Percentiles rank a stretch among this genome's conserved stretches.
These are phyloP conservation scores for Fusarium torreyae DNA, from an alignment of 2,329 filamentous ascomycete genomes.

Conservation along the genomic window DNA sequence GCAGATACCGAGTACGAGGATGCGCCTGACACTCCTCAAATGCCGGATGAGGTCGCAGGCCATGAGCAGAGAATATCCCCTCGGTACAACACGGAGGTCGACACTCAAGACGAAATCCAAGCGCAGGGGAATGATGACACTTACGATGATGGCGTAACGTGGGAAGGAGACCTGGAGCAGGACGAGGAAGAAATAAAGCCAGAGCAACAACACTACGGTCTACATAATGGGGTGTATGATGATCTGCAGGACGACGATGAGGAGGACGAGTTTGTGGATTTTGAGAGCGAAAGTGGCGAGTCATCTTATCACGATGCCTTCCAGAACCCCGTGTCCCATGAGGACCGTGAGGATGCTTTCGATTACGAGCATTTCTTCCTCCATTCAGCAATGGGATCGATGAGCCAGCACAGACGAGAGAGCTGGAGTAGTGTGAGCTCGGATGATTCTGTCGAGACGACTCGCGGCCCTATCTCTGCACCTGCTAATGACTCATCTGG, in stretches of 20 bases:
- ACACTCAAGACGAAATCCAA: conserved; percentile 31
- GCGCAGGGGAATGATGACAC: conserved; percentile 47
- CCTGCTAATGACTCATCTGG: conserved; percentile 7
- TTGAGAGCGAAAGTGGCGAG: conserved; percentile 74
- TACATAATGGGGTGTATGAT: conserved; percentile 44
- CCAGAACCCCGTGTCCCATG: conserved; percentile 79
- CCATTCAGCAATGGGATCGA: conserved; percentile 89
- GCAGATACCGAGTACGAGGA: conserved; percentile 26
- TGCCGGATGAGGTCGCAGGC: not conserved
- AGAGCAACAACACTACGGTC: conserved; percentile 46
- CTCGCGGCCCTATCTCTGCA: conserved; percentile 60
- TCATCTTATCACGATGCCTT: conserved; percentile 74
- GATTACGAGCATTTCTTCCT: conserved; percentile 98
- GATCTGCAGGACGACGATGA: conserved; percentile 49
- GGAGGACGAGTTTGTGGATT: conserved; percentile 56
- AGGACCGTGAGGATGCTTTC: conserved; percentile 94
- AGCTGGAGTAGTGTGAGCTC: conserved; percentile 71
- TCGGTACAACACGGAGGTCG: conserved; percentile 21
- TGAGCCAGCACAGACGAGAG: conserved; percentile 63
- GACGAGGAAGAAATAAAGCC: conserved; percentile 28
- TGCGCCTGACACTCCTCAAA: conserved; percentile 6
- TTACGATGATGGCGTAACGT: conserved; percentile 52
- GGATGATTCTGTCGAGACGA: conserved; percentile 74
- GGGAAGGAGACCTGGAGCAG: conserved; percentile 28
- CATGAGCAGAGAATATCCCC: conserved; percentile 2